Base-by-base conservation (phyloP, 1,139 yeast species). In the Suhomyces coccinellae region DNA sequence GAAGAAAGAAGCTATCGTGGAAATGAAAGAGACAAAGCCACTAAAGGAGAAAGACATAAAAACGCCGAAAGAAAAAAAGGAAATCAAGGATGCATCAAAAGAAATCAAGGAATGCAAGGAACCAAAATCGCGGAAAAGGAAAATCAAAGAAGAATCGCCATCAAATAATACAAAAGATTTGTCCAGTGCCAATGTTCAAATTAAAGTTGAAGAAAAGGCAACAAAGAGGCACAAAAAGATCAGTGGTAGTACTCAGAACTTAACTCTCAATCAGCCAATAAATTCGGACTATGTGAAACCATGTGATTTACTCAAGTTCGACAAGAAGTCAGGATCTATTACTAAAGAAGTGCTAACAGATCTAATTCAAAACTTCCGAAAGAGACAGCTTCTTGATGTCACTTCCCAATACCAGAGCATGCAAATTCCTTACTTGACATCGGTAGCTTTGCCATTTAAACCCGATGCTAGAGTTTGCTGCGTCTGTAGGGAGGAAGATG, bases 401-500 rank as follows among this genome's bases (percentile, higher is more conserved):
- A 49, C 57, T 6, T 43, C 56, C 16, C 60, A 56, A 30, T 44
- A 57, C 3, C 65, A 57, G 39, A 51, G 52, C 2, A 49, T 52
- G 47, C 66, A 53, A 44, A 46, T 57, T 6, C 66, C 67, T 1
- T 52, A 52, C 15, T 54, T 53, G 31, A 51, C 59, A 2, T 49
- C 52, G 6, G 44, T 62, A 9, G 56, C 55, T 13, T 43, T 56
- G 13, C 67, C 66, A 2, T 71, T 64, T 47, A 52, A 56, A 3
- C 56, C 63, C 1, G 47, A 52, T 24, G 56, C 58, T 6, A 59
- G 80, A 33, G 67, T 71, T 10, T 85, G 90, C 53, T 74, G 79
- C 43, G 77, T 84, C 0, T 85, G 93, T 55, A 65, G 77, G n/a
- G 75, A 69, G 37, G 54, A 62, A 8, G 80, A 71, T 35, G 56